Evolutionary conservation across 208 protist genomes (phyloP).

Genomic region (Naegleria gruberi): DNA sequence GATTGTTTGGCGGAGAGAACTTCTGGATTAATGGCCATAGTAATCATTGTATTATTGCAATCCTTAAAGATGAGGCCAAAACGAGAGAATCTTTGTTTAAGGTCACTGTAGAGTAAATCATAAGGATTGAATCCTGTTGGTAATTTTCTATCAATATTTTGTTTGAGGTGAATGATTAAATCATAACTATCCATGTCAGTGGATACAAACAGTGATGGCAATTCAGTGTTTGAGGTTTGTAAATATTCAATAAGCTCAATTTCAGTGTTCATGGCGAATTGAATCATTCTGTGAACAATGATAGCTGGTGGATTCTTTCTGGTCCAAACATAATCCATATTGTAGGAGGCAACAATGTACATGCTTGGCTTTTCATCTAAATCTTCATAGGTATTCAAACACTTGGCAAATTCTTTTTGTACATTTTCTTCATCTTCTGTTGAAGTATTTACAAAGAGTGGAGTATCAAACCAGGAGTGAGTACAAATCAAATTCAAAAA

Average conservation of each 20-base stretch:
- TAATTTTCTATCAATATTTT: neutral
- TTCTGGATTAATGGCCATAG: neutral
- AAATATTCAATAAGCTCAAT: neutral
- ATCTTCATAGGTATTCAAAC: neutral
- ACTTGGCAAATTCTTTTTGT: neutral
- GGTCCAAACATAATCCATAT: neutral
- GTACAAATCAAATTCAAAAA: neutral
- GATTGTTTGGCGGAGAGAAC: neutral
- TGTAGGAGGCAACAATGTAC: neutral
- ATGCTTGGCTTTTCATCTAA: neutral
- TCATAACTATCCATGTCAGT: neutral
- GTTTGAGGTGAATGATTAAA: neutral
- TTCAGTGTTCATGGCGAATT: neutral
- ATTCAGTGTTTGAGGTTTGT: neutral
- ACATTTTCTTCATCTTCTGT: neutral
- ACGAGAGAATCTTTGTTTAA: neutral
- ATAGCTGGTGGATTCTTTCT: neutral
- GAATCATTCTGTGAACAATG: neutral
- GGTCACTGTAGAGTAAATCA: neutral
- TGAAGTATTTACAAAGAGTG: neutral
- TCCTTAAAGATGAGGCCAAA: neutral
- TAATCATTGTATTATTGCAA: neutral
- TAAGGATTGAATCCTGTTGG: neutral
- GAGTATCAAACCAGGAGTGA: neutral
- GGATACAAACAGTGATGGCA: neutral